Percentiles rank a stretch among this genome's conserved stretches.
Conservation (phyloP, 768 basidiomycete genomes). For the Cystobasidium onofrii region DNA sequence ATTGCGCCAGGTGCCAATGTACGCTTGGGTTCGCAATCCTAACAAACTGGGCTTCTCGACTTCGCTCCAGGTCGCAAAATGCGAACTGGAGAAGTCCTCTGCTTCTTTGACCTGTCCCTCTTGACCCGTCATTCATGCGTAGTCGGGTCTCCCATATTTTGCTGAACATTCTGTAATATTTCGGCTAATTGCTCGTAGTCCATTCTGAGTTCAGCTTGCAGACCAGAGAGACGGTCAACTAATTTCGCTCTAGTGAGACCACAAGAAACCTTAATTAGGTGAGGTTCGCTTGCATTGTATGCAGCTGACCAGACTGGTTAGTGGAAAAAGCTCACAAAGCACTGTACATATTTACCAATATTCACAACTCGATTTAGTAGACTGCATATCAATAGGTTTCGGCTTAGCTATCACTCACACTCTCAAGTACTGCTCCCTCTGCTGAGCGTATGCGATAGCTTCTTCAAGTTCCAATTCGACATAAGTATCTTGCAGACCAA, state of each 20-base stretch:
- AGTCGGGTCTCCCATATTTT: neutral
- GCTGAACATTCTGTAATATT: neutral
- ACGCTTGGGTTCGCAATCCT: too few species aligned
- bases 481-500: constrained; percentile 1
- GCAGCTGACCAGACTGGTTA: too few species aligned
- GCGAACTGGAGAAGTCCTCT: too few species aligned
- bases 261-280: too few species aligned
- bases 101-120: neutral
- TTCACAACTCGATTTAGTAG: too few species aligned
- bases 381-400: too few species aligned
- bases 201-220: constrained; percentile 23
- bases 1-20: too few species aligned
- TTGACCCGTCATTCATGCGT: neutral
- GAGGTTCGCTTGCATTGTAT: too few species aligned
- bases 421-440: neutral
- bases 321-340: neutral
- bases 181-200: neutral
- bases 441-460: constrained; percentile 12
- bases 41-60: too few species aligned
- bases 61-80: too few species aligned
- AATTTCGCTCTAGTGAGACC: neutral
- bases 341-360: neutral
- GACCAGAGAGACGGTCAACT: neutral
- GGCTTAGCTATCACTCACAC: neutral
- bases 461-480: constrained; percentile 25